These are phyloP conservation scores for Termitomyces sp. DNA, from an alignment of 768 basidiomycete genomes.

Conservation along the genomic window DNA sequence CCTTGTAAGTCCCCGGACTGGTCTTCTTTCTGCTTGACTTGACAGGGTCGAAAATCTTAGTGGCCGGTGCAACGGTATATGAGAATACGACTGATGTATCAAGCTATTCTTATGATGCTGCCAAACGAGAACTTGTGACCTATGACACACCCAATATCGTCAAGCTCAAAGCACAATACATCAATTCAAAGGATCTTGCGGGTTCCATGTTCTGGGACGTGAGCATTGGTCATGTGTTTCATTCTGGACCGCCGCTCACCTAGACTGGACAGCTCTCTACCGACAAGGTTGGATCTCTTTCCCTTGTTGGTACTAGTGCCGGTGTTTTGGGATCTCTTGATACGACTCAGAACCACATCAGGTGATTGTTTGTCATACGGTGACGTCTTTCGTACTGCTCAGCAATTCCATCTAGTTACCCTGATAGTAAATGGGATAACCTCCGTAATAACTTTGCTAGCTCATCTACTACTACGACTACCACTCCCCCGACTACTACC, in stretches of 20 bases:
- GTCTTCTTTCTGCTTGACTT: not conserved
- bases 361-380: conserved; percentile 23
- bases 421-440: conserved; percentile 68
- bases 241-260: not conserved
- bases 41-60: conserved; percentile 11
- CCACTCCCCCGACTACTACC: conserved; percentile 19
- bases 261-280: conserved; percentile 40
- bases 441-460: conserved; percentile 55
- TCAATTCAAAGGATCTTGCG: conserved; percentile 50
- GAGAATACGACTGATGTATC: conserved; percentile 68
- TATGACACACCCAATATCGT: conserved; percentile 74
- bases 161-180: conserved; percentile 62
- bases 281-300: conserved; percentile 53
- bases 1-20: conserved; percentile 34
- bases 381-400: not conserved
- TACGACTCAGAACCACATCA: conserved; percentile 59
- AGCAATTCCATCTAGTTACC: conserved; percentile 35
- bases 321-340: conserved; percentile 48
- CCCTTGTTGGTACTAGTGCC: conserved; percentile 48
- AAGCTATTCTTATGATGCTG: conserved; percentile 70
- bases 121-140: conserved; percentile 62
- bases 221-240: conserved; percentile 14
- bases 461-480: conserved; percentile 17
- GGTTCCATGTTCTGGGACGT: conserved; percentile 76
- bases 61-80: conserved; percentile 51